These are phyloP conservation scores for Conticribra guillardii DNA, from an alignment of 108 stramenopile species.

Conservation along the genomic window DNA sequence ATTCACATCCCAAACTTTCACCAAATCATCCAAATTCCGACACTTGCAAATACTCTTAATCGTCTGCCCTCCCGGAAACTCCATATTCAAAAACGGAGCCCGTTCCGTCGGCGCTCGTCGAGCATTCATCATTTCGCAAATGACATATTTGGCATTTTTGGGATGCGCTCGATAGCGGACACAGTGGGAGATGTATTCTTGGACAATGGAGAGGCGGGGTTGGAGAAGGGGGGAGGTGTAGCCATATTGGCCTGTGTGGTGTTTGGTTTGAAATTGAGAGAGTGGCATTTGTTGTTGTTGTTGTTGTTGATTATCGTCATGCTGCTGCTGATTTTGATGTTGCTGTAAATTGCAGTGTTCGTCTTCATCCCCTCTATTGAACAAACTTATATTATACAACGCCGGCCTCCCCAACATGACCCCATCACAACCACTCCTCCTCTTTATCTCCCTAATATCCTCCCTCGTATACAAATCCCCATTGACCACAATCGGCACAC, in stretches of 20 bases:
- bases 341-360: background rate
- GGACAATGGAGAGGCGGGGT: constrained; percentile 82
- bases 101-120: constrained; percentile 70
- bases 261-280: constrained; percentile 29
- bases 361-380: constrained; percentile 43
- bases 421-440: constrained; percentile 76
- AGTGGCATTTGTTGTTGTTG: constrained; percentile 21
- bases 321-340: background rate
- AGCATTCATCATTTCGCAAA: constrained; percentile 94
- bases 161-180: constrained; percentile 77
- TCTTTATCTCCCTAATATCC: constrained; percentile 66
- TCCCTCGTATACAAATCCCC: constrained; percentile 92
- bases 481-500: constrained; percentile 82
- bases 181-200: constrained; percentile 78
- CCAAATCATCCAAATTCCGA: constrained; percentile 63
- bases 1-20: constrained; percentile 77
- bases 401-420: constrained; percentile 95
- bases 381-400: constrained; percentile 88
- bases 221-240: constrained; percentile 64
- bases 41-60: constrained; percentile 71
- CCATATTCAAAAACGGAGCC: constrained; percentile 57
- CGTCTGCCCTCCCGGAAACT: constrained; percentile 65
- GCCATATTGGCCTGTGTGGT: constrained; percentile 44
- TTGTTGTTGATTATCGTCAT: background rate
- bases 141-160: constrained; percentile 95